phyloP scores from a whole-genome alignment of 176 grass and related monocot genomes.

The Secale cereale region DNA sequence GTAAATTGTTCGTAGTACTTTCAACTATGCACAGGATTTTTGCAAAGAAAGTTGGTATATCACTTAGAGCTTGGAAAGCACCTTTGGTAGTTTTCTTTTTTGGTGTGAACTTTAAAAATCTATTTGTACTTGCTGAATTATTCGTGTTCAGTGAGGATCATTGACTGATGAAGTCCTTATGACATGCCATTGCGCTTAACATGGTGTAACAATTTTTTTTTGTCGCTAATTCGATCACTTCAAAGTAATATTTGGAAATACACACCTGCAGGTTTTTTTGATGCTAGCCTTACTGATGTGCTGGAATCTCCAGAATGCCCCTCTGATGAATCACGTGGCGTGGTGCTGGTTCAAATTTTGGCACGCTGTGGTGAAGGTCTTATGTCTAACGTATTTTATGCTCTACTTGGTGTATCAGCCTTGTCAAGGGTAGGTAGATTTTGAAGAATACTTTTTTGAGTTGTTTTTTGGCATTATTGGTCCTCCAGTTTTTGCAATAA shows the following conservation, averaged over 20 bases:
- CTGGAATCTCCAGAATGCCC: conserved; percentile 53
- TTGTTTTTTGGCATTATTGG: not conserved
- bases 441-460: conserved; percentile 12
- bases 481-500: not conserved
- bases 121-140: not conserved
- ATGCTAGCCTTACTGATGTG: conserved; percentile 57
- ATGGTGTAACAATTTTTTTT: not conserved
- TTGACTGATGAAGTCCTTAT: not conserved
- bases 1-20: not conserved
- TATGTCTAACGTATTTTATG: conserved; percentile 82
- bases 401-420: conserved; percentile 91
- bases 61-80: not conserved
- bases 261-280: conserved; percentile 79
- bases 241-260: conserved; percentile 15
- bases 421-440: conserved; percentile 74
- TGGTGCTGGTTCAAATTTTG: conserved; percentile 65
- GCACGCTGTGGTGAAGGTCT: conserved; percentile 75
- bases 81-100: not conserved
- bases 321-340: conserved; percentile 50
- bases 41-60: not conserved
- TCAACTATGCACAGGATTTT: not conserved
- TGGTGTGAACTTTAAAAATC: not conserved
- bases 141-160: not conserved
- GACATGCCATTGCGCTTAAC: conserved; percentile 14
- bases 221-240: conserved; percentile 30